Evolutionary conservation across 2,329 filamentous ascomycete genomes (phyloP).

Genomic region (Pseudogymnoascus sp.): DNA sequence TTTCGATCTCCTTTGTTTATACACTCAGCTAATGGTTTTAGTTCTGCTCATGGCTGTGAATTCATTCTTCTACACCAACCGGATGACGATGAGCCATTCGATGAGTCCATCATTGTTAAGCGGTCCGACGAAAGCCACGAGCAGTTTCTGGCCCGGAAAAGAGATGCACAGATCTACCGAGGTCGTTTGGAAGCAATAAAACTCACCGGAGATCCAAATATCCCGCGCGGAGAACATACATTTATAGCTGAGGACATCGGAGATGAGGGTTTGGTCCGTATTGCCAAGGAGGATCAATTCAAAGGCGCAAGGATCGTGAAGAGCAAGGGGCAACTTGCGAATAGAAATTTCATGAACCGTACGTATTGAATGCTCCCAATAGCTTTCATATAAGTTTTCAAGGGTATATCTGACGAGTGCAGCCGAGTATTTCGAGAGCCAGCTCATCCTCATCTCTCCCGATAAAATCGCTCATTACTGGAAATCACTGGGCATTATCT

Average conservation of each 20-base stretch:
- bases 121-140: slow-evolving; percentile 37
- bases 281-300: slow-evolving; percentile 62
- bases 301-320: slow-evolving; percentile 65
- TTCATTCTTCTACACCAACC: slow-evolving; percentile 78
- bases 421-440: slow-evolving; percentile 70
- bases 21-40: slow-evolving; percentile 49
- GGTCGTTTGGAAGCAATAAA: slow-evolving; percentile 79
- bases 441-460: slow-evolving; percentile 72
- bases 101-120: slow-evolving; percentile 36
- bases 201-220: slow-evolving; percentile 82
- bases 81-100: slow-evolving; percentile 39
- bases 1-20: neutral
- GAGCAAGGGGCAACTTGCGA: slow-evolving; percentile 72
- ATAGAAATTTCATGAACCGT: slow-evolving; percentile 65
- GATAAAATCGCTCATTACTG: slow-evolving; percentile 76
- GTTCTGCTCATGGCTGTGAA: slow-evolving; percentile 80
- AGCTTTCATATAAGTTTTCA: neutral
- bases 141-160: slow-evolving; percentile 39
- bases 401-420: slow-evolving; percentile 4
- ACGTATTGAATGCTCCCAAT: slow-evolving; percentile 30
- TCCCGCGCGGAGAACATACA: slow-evolving; percentile 77
- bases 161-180: slow-evolving; percentile 45
- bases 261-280: slow-evolving; percentile 53
- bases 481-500: slow-evolving; percentile 56
- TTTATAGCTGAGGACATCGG: slow-evolving; percentile 77